phyloP scores from a whole-genome alignment of 257 asterid genomes.

The Mitragyna speciosa region DNA sequence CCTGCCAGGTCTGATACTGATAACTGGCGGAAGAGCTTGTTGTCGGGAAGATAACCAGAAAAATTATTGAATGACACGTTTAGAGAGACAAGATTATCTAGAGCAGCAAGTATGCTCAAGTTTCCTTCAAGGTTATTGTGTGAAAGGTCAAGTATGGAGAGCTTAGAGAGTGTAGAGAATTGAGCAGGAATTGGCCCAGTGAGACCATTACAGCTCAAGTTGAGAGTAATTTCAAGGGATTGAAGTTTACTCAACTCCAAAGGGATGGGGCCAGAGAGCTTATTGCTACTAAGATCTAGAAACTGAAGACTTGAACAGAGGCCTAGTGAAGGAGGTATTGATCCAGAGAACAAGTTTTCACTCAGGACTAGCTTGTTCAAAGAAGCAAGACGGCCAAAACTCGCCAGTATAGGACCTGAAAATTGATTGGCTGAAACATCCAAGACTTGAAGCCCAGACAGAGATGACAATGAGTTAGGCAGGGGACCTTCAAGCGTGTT shows the following conservation, averaged over 20 bases:
- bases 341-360: slow-evolving; percentile 39
- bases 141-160: slow-evolving; percentile 40
- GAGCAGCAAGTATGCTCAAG: slow-evolving; percentile 32
- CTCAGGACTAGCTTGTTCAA: slow-evolving; percentile 42
- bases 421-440: slow-evolving; percentile 41
- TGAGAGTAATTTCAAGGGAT: slow-evolving; percentile 47
- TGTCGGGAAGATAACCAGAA: slow-evolving; percentile 47
- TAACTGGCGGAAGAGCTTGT: slow-evolving; percentile 42
- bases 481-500: slow-evolving; percentile 40
- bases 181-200: slow-evolving; percentile 43
- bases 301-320: slow-evolving; percentile 44
- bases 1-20: slow-evolving; percentile 36
- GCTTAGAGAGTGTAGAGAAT: slow-evolving; percentile 39
- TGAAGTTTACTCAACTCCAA: slow-evolving; percentile 38
- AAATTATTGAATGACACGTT: slow-evolving; percentile 43
- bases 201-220: slow-evolving; percentile 40
- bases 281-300: slow-evolving; percentile 46
- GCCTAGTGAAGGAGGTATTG: slow-evolving; percentile 42
- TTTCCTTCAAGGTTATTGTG: slow-evolving; percentile 40
- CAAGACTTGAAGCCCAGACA: slow-evolving; percentile 43
- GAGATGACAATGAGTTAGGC: slow-evolving; percentile 36
- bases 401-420: slow-evolving; percentile 39
- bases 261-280: slow-evolving; percentile 40
- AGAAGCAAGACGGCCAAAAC: slow-evolving; percentile 39
- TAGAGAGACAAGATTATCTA: slow-evolving; percentile 37